Percentiles rank a stretch among this genome's conserved stretches.
phyloP scores from a whole-genome alignment of 1,284 basidiomycete genomes.

The Trametes pubescens region DNA sequence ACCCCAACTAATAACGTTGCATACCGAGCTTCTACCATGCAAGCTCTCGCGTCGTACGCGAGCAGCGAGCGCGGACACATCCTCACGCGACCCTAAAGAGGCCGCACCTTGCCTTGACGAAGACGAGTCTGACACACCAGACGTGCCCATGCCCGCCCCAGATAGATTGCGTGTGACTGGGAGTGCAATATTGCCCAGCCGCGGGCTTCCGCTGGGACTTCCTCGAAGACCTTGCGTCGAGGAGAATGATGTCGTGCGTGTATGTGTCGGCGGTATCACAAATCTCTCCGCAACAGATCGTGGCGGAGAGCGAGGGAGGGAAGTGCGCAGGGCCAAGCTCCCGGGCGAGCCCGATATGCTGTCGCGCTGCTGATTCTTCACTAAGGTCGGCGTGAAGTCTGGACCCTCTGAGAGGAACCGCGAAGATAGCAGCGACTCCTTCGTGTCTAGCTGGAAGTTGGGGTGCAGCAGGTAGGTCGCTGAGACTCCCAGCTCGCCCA shows the following conservation, averaged over 20 bases:
- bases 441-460: slow-evolving; percentile 74
- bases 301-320: slow-evolving; percentile 53
- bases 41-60: slow-evolving; percentile 54
- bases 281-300: slow-evolving; percentile 63
- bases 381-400: slow-evolving; percentile 70
- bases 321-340: slow-evolving; percentile 52
- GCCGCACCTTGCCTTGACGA: slow-evolving; percentile 50
- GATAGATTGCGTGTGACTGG: slow-evolving; percentile 44
- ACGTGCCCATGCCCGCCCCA: slow-evolving; percentile 42
- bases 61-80: slow-evolving; percentile 45
- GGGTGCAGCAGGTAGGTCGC: slow-evolving; percentile 70
- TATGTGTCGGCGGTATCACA: slow-evolving; percentile 54
- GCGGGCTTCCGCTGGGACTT: slow-evolving; percentile 46
- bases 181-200: slow-evolving; percentile 40
- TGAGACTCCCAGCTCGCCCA: slow-evolving; percentile 68
- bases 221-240: slow-evolving; percentile 29
- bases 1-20: slow-evolving; percentile 37
- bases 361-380: slow-evolving; percentile 60
- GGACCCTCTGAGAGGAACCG: slow-evolving; percentile 70
- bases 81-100: slow-evolving; percentile 50
- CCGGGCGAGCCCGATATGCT: slow-evolving; percentile 55
- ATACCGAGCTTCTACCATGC: slow-evolving; percentile 42
- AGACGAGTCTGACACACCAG: slow-evolving; percentile 46
- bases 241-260: slow-evolving; percentile 47
- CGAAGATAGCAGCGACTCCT: slow-evolving; percentile 76